Percentiles rank a stretch among this genome's conserved stretches.
phyloP scores from a whole-genome alignment of 805 yeast genomes.

The Lipomyces sp. region DNA sequence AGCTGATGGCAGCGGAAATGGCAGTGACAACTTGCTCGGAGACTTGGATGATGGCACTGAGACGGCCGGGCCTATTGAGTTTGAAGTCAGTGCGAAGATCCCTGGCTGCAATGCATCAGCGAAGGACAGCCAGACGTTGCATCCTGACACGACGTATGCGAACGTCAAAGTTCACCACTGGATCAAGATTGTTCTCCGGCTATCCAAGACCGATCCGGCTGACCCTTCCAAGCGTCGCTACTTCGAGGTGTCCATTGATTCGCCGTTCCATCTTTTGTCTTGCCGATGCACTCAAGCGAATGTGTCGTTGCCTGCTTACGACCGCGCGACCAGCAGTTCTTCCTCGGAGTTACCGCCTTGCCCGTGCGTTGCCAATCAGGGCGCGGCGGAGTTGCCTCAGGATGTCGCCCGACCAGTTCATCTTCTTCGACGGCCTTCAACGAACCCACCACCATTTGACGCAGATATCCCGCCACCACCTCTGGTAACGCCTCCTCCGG shows the following conservation, averaged over 20 bases:
- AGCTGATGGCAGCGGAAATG: conserved; percentile 42
- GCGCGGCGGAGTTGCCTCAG: conserved; percentile 1
- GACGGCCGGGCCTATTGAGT: conserved; percentile 51
- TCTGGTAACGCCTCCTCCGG: conserved; percentile 39
- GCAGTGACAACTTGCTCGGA: conserved; percentile 48
- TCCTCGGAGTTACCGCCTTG: conserved; percentile 47
- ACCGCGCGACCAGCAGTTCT: conserved; percentile 43
- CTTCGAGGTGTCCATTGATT: conserved; percentile 90
- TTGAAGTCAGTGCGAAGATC: conserved; percentile 81
- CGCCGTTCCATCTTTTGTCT: conserved; percentile 82
- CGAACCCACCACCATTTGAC: conserved; percentile 64
- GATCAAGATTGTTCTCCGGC: conserved; percentile 82
- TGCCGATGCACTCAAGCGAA: conserved; percentile 51
- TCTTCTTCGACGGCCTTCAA: conserved; percentile 51
- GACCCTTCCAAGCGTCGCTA: conserved; percentile 65
- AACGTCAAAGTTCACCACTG: conserved; percentile 90
- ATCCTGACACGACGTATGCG: conserved; percentile 80
- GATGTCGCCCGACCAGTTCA: conserved; percentile 49
- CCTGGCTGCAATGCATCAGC: conserved; percentile 44
- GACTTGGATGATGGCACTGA: conserved; percentile 36
- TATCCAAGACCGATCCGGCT: conserved; percentile 61
- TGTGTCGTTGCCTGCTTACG: conserved; percentile 41
- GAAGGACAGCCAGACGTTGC: conserved; percentile 38
- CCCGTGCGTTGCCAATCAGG: conserved; percentile 17
- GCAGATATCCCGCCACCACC: conserved; percentile 44